Conservation (phyloP, 441 rosid genomes). For the Jatropha podagrica region DNA sequence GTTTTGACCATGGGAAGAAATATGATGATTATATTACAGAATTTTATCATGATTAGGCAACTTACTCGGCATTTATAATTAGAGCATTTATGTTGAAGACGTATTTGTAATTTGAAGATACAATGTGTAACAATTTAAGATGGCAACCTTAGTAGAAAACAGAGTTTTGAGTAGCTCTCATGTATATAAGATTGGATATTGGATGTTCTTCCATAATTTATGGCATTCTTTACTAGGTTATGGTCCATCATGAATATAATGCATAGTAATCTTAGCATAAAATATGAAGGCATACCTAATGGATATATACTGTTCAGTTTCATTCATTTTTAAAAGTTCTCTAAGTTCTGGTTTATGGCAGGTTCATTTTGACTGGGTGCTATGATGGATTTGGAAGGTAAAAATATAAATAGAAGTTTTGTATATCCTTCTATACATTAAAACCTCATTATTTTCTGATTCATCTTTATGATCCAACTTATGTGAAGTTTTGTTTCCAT, state of each 20-base stretch:
- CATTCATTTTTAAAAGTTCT: slow-evolving; percentile 6
- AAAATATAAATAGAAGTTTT: slow-evolving; percentile 12
- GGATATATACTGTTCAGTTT: not conserved
- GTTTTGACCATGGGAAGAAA: too few relatives aligned
- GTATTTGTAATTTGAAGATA: not conserved
- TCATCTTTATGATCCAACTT: slow-evolving; percentile 1
- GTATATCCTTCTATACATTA: not conserved
- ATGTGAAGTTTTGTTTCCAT: slow-evolving; percentile 4
- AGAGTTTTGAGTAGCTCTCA: not conserved
- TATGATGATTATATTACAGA: too few relatives aligned
- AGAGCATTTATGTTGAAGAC: not conserved
- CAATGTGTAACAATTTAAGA: not conserved
- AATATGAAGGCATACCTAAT: not conserved
- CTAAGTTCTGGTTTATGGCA: slow-evolving; percentile 43
- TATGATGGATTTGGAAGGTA: slow-evolving; percentile 90
- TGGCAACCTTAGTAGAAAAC: not conserved
- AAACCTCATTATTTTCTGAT: not conserved
- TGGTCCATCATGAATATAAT: not conserved
- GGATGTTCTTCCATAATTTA: not conserved
- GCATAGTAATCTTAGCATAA: not conserved
- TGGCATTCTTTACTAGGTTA: not conserved
- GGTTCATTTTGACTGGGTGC: slow-evolving; percentile 93
- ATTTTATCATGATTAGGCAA: too few relatives aligned
- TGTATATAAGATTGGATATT: not conserved
- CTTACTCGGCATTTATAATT: not conserved